These are phyloP conservation scores for Thelephora terrestris DNA, from an alignment of 1,284 basidiomycete species.

Conservation along the genomic window DNA sequence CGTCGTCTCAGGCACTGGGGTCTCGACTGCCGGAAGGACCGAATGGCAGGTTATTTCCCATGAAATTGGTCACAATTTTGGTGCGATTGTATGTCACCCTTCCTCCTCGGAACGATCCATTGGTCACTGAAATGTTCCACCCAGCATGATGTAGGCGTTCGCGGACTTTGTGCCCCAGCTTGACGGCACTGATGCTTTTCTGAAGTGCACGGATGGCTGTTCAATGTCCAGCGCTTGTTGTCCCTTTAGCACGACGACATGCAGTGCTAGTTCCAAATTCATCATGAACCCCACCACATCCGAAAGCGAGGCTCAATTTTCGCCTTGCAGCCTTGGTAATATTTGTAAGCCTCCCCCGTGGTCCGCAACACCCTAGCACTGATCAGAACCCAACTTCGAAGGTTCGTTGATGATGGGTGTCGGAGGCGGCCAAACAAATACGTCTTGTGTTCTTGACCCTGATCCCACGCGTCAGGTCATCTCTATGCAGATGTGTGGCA, in stretches of 20 bases:
- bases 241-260: constrained; percentile 50
- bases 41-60: constrained; percentile 82
- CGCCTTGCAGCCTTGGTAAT: constrained; percentile 77
- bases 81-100: constrained; percentile 63
- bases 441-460: constrained; percentile 55
- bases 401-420: constrained; percentile 50
- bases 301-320: constrained; percentile 58
- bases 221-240: constrained; percentile 51
- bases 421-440: constrained; percentile 34
- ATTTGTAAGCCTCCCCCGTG: constrained; percentile 48
- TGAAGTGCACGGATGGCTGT: constrained; percentile 60
- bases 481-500: constrained; percentile 67
- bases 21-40: constrained; percentile 65
- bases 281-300: constrained; percentile 80
- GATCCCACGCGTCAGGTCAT: constrained; percentile 34
- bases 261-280: constrained; percentile 58
- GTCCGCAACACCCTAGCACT: neutral
- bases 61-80: constrained; percentile 88
- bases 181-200: constrained; percentile 4
- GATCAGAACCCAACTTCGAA: constrained; percentile 14
- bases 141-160: constrained; percentile 47
- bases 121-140: constrained; percentile 1
- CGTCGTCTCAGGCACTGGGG: constrained; percentile 73
- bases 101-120: neutral
- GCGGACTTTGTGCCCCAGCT: constrained; percentile 1